Conservation (phyloP, 116 monocot genomes). For the Zostera marina region DNA sequence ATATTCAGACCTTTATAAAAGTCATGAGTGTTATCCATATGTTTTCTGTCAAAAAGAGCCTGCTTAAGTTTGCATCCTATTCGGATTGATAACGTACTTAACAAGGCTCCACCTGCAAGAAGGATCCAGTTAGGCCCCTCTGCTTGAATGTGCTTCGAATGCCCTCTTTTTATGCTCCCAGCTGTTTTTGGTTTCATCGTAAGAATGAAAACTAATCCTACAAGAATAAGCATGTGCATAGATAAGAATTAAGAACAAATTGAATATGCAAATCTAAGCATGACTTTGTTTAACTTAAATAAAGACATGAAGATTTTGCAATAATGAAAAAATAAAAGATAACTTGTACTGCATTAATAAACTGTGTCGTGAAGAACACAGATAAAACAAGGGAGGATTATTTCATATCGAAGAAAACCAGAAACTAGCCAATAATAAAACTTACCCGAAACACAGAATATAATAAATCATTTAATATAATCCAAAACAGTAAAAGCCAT, state of each 20-base stretch:
- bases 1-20: conserved; percentile 29
- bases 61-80: conserved; percentile 59
- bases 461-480: too few species aligned
- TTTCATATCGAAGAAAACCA: too few species aligned
- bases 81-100: conserved; percentile 51
- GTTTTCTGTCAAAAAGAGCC: conserved; percentile 24
- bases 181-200: conserved; percentile 47
- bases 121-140: conserved; percentile 71
- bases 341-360: too few species aligned
- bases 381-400: too few species aligned
- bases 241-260: background rate
- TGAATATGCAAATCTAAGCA: conserved; percentile 1
- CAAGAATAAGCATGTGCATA: background rate
- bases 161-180: conserved; percentile 22
- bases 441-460: too few species aligned
- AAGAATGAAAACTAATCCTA: background rate
- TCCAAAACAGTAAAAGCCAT: too few species aligned
- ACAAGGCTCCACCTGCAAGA: conserved; percentile 57
- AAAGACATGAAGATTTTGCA: background rate
- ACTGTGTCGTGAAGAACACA: too few species aligned
- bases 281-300: background rate
- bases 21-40: conserved; percentile 12
- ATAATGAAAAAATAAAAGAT: background rate
- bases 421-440: too few species aligned
- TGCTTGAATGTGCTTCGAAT: conserved; percentile 22